Evolutionary conservation across 2,329 filamentous ascomycete genomes (phyloP), one percentile per base, ranked within the genome.

Genomic region (Ascochyta clinopodiicola): DNA sequence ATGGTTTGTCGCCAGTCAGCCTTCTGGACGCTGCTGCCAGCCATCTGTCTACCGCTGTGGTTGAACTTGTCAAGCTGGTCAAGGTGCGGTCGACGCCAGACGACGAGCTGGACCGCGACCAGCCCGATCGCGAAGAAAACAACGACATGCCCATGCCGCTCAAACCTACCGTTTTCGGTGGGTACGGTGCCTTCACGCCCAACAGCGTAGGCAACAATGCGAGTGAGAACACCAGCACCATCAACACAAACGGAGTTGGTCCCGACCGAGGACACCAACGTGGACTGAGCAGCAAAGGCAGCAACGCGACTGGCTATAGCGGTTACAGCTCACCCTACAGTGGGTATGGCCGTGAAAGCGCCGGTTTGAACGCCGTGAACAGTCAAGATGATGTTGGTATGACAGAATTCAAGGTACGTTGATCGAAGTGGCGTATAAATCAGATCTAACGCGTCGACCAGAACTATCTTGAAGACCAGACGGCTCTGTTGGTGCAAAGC

Each of bases 1-100:
- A 86, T 19, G 95, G 95, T 27, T 84, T 99, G 29, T 94, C 92
- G 1, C 95, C 95, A 0, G 89, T 99, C n/a, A 96, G 92, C 6
- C 79, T 99, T 3, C 81, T 99, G 21, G 95, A 99, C 74, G 95
- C 94, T 3, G 94, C 95, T 2, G 92, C 94, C 7, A 95, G 91
- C 22, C 92, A 99, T 76, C 82, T 98, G 32, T 91, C 92, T 1
- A 87, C 90, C 4, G 88, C 93, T 2, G 84, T 98, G 22, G 88
- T 99, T 19, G 93, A 97, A 67, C 83, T 98, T 13, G 82, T 97
- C 48, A 89, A 91, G 44, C 80, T 85, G 5, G 92, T 92, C 68
- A 96, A 96, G 77, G 91, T 98, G 62, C 85, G 89, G 29, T 82
- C 87, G 8, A 95, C 91, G 0, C 88, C 90, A 2, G 82, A 83